Conservation (phyloP, 345 rosid genomes). For the Eucalyptus virginea region DNA sequence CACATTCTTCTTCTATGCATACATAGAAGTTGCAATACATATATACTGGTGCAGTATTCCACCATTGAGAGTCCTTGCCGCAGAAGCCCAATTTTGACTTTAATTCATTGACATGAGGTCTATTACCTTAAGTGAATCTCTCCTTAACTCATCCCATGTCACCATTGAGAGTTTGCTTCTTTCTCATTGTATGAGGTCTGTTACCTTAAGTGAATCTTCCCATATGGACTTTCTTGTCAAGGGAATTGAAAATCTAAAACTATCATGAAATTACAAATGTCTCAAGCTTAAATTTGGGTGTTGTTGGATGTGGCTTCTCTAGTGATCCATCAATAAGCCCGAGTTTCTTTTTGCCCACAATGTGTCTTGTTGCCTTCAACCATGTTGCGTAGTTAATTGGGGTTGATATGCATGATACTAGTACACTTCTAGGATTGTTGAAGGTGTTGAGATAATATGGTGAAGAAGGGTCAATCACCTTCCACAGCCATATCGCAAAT, state of each 20-base stretch:
- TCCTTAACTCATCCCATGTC: too few species aligned
- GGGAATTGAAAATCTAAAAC: neutral
- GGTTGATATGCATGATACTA: neutral
- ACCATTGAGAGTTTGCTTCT: too few species aligned
- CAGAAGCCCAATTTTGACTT: too few species aligned
- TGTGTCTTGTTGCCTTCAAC: neutral
- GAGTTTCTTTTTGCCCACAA: neutral
- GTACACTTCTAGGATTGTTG: neutral
- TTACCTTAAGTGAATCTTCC: too few species aligned
- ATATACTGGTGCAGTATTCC: neutral
- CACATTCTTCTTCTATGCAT: neutral
- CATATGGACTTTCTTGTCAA: too few species aligned
- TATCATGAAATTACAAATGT: neutral
- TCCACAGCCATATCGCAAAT: neutral
- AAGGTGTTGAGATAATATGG: neutral
- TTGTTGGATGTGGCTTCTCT: neutral
- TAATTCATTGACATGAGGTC: neutral
- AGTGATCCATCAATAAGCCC: neutral
- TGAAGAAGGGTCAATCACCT: neutral
- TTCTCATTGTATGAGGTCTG: too few species aligned
- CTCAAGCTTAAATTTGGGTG: neutral
- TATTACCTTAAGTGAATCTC: neutral
- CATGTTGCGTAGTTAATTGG: neutral
- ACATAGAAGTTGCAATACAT: neutral
- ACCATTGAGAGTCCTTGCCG: neutral